Conservation (phyloP, 148 eudicot genomes). For the Amaranthus hypochondriacus region DNA sequence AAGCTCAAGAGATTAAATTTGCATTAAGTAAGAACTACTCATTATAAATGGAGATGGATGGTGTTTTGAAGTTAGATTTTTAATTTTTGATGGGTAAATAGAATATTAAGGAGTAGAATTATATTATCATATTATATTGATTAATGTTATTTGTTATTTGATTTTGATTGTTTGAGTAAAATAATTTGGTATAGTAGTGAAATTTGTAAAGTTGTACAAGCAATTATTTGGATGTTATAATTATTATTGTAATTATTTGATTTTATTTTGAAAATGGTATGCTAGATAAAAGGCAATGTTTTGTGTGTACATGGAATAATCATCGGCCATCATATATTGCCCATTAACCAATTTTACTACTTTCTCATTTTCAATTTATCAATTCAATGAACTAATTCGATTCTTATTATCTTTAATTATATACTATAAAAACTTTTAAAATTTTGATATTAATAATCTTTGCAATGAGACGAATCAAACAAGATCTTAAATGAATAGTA, state of each 20-base stretch:
- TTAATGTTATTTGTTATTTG: background rate
- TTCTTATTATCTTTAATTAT: background rate
- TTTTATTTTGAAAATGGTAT: background rate
- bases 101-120: background rate
- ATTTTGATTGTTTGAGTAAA: background rate
- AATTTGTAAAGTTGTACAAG: slow-evolving; percentile 18
- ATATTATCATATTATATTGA: background rate
- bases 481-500: too few relatives aligned
- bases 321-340: background rate
- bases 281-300: background rate
- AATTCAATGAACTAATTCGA: background rate
- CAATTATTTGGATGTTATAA: slow-evolving; percentile 2
- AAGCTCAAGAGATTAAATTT: background rate
- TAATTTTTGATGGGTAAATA: slow-evolving; percentile 10
- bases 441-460: too few relatives aligned
- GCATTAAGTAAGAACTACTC: too few relatives aligned
- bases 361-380: background rate
- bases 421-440: background rate
- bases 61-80: slow-evolving; percentile 17
- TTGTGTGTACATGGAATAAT: background rate
- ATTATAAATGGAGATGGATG: background rate
- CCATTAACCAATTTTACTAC: too few relatives aligned
- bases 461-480: too few relatives aligned
- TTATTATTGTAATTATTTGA: background rate
- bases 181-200: slow-evolving; percentile 13